phyloP scores from a whole-genome alignment of 805 yeast genomes.

The Wickerhamiella qilinensis region DNA sequence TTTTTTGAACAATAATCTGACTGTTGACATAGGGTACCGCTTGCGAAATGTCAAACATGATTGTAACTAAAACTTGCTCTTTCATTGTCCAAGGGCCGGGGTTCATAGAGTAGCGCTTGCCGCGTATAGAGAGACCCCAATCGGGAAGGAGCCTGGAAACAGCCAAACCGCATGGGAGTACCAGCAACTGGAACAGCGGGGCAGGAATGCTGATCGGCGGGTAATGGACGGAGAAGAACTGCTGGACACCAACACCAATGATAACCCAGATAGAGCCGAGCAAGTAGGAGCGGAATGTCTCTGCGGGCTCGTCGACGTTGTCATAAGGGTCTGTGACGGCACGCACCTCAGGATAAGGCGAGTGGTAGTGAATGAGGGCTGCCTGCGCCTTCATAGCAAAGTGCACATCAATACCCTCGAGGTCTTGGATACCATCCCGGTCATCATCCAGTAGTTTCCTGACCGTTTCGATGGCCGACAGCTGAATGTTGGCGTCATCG shows the following conservation, averaged over 20 bases:
- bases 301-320: slow-evolving; percentile 29
- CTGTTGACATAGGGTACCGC: slow-evolving; percentile 10
- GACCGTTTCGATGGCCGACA: not conserved
- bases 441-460: not conserved
- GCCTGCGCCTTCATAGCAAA: slow-evolving; percentile 25
- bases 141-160: slow-evolving; percentile 31
- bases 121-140: slow-evolving; percentile 26
- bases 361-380: slow-evolving; percentile 26
- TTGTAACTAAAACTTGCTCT: slow-evolving; percentile 50
- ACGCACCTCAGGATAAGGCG: slow-evolving; percentile 46
- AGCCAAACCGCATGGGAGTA: slow-evolving; percentile 41
- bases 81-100: slow-evolving; percentile 52
- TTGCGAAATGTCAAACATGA: slow-evolving; percentile 11
- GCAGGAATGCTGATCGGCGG: slow-evolving; percentile 36
- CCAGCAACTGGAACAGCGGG: slow-evolving; percentile 39
- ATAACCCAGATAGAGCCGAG: slow-evolving; percentile 34
- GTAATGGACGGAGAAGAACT: slow-evolving; percentile 38
- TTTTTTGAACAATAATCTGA: slow-evolving; percentile 17
- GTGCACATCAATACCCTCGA: slow-evolving; percentile 1
- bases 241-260: slow-evolving; percentile 38
- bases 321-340: slow-evolving; percentile 38
- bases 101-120: slow-evolving; percentile 30
- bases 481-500: slow-evolving; percentile 2
- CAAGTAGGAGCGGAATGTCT: slow-evolving; percentile 36
- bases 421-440: not conserved